phyloP scores from a whole-genome alignment of 768 basidiomycete genomes.

The Rhodosporidiobolus odoratus region DNA sequence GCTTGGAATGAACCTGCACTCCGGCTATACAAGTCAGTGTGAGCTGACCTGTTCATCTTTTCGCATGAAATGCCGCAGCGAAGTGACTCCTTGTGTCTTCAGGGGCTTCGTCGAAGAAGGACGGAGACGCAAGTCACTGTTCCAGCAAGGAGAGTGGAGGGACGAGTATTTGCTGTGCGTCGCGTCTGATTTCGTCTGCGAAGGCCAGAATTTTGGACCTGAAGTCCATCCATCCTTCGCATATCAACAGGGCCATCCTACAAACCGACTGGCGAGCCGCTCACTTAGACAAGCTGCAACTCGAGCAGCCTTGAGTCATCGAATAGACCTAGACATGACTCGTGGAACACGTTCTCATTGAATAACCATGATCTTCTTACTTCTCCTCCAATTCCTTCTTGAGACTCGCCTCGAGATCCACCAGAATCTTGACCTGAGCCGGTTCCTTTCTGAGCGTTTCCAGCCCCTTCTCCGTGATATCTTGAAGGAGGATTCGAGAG shows the following conservation, averaged over 20 bases:
- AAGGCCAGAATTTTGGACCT: not conserved
- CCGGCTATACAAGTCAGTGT: not conserved
- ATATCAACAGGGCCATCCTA: not conserved
- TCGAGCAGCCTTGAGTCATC: not conserved
- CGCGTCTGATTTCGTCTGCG: not conserved
- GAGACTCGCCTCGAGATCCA: conserved; percentile 28
- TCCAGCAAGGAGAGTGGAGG: not conserved
- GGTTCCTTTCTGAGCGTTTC: conserved; percentile 50
- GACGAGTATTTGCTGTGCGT: conserved; percentile 7
- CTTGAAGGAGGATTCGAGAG: conserved; percentile 49
- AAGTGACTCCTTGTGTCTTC: not conserved
- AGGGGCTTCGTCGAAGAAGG: conserved; percentile 27
- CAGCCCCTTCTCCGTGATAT: conserved; percentile 52
- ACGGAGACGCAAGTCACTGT: not conserved
- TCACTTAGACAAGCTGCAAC: not conserved
- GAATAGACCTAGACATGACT: not conserved
- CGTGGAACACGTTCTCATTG: not conserved
- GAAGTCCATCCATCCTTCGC: not conserved
- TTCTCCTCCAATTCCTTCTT: not conserved
- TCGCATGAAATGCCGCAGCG: not conserved
- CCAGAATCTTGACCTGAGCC: conserved; percentile 51
- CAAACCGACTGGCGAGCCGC: not conserved
- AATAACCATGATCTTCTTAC: too few species aligned
- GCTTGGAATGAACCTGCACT: not conserved
- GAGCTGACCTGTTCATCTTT: not conserved